Conservation (phyloP, 2,329 filamentous ascomycete species). For the Didymella sp. region DNA sequence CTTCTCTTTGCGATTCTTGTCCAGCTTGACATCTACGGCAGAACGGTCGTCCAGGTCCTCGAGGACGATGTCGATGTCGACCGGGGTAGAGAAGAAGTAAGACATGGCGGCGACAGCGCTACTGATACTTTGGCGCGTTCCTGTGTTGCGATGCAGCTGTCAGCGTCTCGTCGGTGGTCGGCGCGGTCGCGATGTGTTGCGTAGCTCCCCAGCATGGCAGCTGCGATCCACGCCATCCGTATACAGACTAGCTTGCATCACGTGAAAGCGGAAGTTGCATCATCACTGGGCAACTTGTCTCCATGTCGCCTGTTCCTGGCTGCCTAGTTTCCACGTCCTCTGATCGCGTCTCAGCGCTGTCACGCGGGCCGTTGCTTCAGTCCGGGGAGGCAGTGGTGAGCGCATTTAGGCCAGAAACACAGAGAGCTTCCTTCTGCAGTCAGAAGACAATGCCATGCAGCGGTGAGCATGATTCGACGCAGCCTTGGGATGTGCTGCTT, state of each 20-base stretch:
- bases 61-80: constrained; percentile 98
- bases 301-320: constrained; percentile 7
- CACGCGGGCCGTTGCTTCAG: constrained; percentile 10
- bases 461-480: constrained; percentile 6
- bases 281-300: constrained; percentile 11
- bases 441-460: neutral
- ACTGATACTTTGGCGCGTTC: constrained; percentile 18
- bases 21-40: constrained; percentile 96
- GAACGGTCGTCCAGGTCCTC: constrained; percentile 92
- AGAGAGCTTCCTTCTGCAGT: neutral
- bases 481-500: constrained; percentile 7
- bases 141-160: constrained; percentile 26
- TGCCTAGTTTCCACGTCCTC: constrained; percentile 26
- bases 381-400: neutral
- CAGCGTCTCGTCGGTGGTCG: constrained; percentile 22
- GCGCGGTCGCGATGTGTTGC: constrained; percentile 22
- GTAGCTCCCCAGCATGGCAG: constrained; percentile 25
- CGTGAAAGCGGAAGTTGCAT: constrained; percentile 22
- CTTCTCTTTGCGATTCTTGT: constrained; percentile 97
- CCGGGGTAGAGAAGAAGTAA: constrained; percentile 90
- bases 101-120: constrained; percentile 68
- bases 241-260: constrained; percentile 10
- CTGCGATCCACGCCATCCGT: constrained; percentile 21
- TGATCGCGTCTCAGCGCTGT: constrained; percentile 18
- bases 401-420: neutral